Base-by-base conservation (phyloP, 495 filamentous ascomycete species). In the Penicillium arizonense region DNA sequence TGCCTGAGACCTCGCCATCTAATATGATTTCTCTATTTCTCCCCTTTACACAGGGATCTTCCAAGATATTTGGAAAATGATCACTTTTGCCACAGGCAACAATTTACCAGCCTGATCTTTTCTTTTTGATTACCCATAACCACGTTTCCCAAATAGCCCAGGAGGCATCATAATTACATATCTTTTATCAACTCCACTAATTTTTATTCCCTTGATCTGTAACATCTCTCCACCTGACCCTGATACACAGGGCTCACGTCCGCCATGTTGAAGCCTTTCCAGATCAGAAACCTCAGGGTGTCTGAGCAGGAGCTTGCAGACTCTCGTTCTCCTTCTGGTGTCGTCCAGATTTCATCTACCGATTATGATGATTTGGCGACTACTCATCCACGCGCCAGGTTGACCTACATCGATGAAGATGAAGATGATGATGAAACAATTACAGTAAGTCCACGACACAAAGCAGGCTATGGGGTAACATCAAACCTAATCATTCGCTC, bases 401-500 rank as follows among this genome's bases (percentile, higher is more conserved):
- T 83, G 47, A 80, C 68, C 11, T 83, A 83, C 62, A 26, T 74
- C 13, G 81, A 83, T 56, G 77, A 82, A 10, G 80, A 82, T 53
- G 79, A 82, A 56, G 78, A 81, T 33, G 80, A 81, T 57, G 74
- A 71, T 1, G 77, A 80, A 47, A 56, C 74, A 37, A 82, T 83
- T 46, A 81, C 72, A 13, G 81, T 82, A 59, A 67, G 77, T 44
- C 20, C 32, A 44, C 35, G 2, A 9, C 8, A 9, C 28, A 9
- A 6, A 13, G 13, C 12, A 16, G 0, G 14, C 14, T 34, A 32
- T 32, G 5, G 7, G 16, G 3, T 23, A 36, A n/a, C 11, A 8
- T 18, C 20, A 37, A 30, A 37, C 14, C 56, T 63, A 57, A 68
- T 44, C 4, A 16, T 38, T 46, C 16, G 52, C 28, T 41, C 23